A percentile compares a stretch with the other conserved stretches of the same genome.
phyloP scores from a whole-genome alignment of 2,329 filamentous ascomycete genomes.

The Diaporthe ilicicola region DNA sequence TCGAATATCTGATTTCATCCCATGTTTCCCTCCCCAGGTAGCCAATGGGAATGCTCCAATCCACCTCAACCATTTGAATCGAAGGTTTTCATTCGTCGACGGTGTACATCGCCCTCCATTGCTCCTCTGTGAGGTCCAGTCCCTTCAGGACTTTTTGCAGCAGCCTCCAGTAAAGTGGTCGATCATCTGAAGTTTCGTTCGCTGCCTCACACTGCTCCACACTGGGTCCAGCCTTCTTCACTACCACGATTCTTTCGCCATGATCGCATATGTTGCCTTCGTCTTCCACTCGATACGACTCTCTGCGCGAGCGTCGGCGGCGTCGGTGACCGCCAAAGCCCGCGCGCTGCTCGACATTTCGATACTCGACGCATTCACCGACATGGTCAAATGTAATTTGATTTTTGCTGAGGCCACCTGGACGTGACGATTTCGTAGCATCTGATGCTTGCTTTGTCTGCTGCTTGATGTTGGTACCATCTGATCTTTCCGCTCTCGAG shows the following conservation, averaged over 20 bases:
- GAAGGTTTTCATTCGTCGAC: neutral
- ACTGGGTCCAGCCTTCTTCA: too few species aligned
- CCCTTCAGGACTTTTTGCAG: neutral
- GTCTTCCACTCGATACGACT: too few species aligned
- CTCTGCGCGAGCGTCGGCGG: neutral
- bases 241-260: neutral
- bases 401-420: neutral
- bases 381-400: neutral
- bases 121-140: neutral
- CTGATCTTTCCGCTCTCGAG: too few species aligned
- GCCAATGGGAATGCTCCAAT: neutral
- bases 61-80: neutral
- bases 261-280: fast-evolving
- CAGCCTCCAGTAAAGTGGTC: neutral
- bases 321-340: neutral
- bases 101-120: neutral
- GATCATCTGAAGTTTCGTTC: neutral
- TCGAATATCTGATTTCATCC: neutral
- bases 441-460: neutral
- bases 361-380: neutral
- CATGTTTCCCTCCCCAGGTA: neutral
- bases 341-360: neutral
- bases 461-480: too few species aligned
- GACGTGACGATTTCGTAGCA: too few species aligned
- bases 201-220: neutral